These are phyloP conservation scores for Monosporascus sp. DNA, from an alignment of 2,329 filamentous ascomycete species.

Conservation along the genomic window DNA sequence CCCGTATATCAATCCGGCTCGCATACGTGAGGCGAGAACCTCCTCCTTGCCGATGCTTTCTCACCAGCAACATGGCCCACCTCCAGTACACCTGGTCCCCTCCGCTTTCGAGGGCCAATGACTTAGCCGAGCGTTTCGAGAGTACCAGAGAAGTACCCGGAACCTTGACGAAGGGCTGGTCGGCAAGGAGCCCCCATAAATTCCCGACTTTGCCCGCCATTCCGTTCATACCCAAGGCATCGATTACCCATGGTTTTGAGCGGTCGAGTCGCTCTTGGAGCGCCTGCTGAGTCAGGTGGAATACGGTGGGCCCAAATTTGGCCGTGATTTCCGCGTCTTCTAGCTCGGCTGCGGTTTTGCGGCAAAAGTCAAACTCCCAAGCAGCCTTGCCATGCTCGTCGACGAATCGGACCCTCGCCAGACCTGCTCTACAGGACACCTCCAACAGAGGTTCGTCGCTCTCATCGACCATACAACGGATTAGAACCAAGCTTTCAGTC, in stretches of 20 bases:
- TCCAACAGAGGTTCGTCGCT: conserved; percentile 18
- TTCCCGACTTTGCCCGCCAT: conserved; percentile 26
- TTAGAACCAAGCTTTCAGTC: conserved; percentile 1
- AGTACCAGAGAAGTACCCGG: conserved; percentile 33
- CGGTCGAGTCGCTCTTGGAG: conserved; percentile 28
- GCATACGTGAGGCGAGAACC: conserved; percentile 32
- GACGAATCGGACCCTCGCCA: conserved; percentile 26
- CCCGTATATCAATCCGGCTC: conserved; percentile 37
- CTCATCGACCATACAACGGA: conserved; percentile 7
- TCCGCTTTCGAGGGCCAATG: conserved; percentile 9
- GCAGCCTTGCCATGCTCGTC: conserved; percentile 7
- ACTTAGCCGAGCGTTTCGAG: conserved; percentile 30
- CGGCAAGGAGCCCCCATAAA: conserved; percentile 29
- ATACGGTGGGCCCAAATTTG: conserved; percentile 11
- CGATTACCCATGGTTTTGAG: conserved; percentile 23
- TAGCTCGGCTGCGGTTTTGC: conserved; percentile 2
- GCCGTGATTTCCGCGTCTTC: background rate
- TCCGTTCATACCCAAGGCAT: conserved; percentile 36
- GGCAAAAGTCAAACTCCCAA: conserved; percentile 13
- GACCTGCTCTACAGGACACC: conserved; percentile 15
- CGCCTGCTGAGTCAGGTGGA: conserved; percentile 14
- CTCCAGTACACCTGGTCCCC: conserved; percentile 6
- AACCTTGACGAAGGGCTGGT: conserved; percentile 29
- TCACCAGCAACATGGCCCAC: conserved; percentile 30
- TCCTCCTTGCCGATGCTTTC: conserved; percentile 10